Evolutionary conservation across 768 basidiomycete genomes (phyloP).

Genomic region (Pulveroboletus sp.): DNA sequence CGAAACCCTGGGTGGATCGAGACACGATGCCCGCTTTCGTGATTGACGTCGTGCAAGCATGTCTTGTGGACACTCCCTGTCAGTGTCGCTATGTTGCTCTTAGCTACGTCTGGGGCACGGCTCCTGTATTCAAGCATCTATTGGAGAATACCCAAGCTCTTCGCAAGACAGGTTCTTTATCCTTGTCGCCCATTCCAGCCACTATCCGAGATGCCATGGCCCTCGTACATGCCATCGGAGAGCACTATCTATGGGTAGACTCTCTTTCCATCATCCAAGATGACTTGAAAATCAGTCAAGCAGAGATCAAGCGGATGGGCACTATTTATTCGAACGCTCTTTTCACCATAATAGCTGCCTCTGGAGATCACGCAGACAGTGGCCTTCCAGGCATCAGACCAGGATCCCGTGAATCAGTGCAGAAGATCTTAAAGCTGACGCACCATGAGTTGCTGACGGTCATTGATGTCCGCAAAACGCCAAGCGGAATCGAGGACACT

Average conservation of each 20-base stretch:
- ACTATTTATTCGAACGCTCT: slow-evolving; percentile 15
- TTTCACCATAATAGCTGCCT: slow-evolving; percentile 18
- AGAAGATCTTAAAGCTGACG: slow-evolving; percentile 7
- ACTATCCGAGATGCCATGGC: slow-evolving; percentile 23
- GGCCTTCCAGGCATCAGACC: slow-evolving; percentile 9
- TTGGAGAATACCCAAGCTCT: slow-evolving; percentile 1
- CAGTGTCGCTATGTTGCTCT: slow-evolving; percentile 20
- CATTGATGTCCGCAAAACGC: background rate
- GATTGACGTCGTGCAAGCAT: slow-evolving; percentile 11
- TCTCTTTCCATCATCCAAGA: slow-evolving; percentile 22
- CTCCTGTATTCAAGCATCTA: slow-evolving; percentile 9
- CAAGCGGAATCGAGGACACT: background rate
- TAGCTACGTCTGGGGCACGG: slow-evolving; percentile 21
- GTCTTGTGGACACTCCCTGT: slow-evolving; percentile 13
- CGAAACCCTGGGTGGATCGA: background rate
- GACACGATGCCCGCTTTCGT: slow-evolving; percentile 7
- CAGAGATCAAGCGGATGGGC: slow-evolving; percentile 21
- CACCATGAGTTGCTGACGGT: slow-evolving; percentile 10
- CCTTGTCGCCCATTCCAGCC: slow-evolving; percentile 8
- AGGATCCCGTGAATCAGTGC: slow-evolving; percentile 2
- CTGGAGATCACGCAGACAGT: slow-evolving; percentile 4
- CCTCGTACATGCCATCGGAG: slow-evolving; percentile 16
- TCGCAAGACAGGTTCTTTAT: slow-evolving; percentile 1
- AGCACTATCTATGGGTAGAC: slow-evolving; percentile 27
- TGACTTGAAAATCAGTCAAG: slow-evolving; percentile 10